phyloP scores from a whole-genome alignment of 73 alveolate genomes.

The Paramecium pentaurelia region DNA sequence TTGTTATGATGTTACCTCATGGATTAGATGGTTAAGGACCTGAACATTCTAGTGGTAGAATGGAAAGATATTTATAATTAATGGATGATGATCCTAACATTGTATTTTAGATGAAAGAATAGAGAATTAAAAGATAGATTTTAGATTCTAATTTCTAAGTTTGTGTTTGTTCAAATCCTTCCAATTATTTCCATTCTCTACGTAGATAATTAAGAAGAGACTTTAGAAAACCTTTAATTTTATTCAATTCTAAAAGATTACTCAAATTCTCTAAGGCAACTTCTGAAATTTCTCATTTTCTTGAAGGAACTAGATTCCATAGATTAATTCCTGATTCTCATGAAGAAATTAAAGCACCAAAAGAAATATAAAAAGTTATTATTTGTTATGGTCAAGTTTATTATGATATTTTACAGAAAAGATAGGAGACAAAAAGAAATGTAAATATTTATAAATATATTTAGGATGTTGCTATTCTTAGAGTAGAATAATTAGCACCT shows the following conservation, averaged over 20 bases:
- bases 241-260: slow-evolving; percentile 87
- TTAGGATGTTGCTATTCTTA: slow-evolving; percentile 85
- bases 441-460: slow-evolving; percentile 33
- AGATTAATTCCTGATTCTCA: slow-evolving; percentile 61
- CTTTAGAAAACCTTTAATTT: slow-evolving; percentile 87
- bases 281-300: slow-evolving; percentile 58
- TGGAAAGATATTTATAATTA: slow-evolving; percentile 79
- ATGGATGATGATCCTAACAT: slow-evolving; percentile 77
- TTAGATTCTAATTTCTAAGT: slow-evolving; percentile 67
- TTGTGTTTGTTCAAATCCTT: slow-evolving; percentile 76
- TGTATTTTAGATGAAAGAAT: slow-evolving; percentile 58
- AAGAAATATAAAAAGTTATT: slow-evolving; percentile 72
- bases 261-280: slow-evolving; percentile 72
- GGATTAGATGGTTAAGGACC: slow-evolving; percentile 93
- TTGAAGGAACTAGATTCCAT: slow-evolving; percentile 55
- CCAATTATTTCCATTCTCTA: slow-evolving; percentile 84
- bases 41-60: slow-evolving; percentile 89
- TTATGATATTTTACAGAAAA: slow-evolving; percentile 70
- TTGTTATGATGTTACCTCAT: slow-evolving; percentile 81
- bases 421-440: slow-evolving; percentile 52
- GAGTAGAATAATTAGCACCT: slow-evolving; percentile 93
- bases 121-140: slow-evolving; percentile 46
- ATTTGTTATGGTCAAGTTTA: slow-evolving; percentile 86
- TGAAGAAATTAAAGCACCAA: slow-evolving; percentile 45
- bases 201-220: slow-evolving; percentile 85